Evolutionary conservation across 306 rosid genomes (phyloP).

Genomic region (Senna tora): DNA sequence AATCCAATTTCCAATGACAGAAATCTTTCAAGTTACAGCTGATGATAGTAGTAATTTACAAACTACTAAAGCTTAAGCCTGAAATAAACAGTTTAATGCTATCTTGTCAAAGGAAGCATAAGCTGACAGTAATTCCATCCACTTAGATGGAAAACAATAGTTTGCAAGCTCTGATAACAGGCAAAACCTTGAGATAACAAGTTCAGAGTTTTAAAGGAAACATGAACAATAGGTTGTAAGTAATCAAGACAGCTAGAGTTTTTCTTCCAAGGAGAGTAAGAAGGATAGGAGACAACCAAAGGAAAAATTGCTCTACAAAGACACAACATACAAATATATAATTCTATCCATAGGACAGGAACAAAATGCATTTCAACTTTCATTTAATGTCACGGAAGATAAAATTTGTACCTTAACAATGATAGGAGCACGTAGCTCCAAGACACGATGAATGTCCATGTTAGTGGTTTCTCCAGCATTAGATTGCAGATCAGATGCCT

Average conservation of each 20-base stretch:
- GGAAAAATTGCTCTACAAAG: conserved; percentile 19
- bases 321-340: conserved; percentile 12
- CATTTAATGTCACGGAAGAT: conserved; percentile 6
- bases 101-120: background rate
- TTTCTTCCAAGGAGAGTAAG: background rate
- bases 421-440: conserved; percentile 91
- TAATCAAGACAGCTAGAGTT: background rate
- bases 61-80: background rate
- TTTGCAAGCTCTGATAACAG: conserved; percentile 14
- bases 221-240: background rate
- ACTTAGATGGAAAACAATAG: conserved; percentile 10
- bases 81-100: background rate
- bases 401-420: conserved; percentile 73
- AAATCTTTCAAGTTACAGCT: background rate
- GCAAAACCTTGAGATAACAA: background rate
- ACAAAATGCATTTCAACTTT: conserved; percentile 29
- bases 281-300: background rate
- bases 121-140: conserved; percentile 19
- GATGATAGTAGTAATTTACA: too few species aligned
- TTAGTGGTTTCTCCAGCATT: conserved; percentile 75
- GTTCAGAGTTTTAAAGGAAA: background rate
- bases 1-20: background rate
- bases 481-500: conserved; percentile 94
- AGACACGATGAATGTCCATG: conserved; percentile 86
- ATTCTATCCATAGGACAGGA: background rate